Base-by-base conservation (phyloP, 176 grass and related monocot species). In the Avena insularis region DNA sequence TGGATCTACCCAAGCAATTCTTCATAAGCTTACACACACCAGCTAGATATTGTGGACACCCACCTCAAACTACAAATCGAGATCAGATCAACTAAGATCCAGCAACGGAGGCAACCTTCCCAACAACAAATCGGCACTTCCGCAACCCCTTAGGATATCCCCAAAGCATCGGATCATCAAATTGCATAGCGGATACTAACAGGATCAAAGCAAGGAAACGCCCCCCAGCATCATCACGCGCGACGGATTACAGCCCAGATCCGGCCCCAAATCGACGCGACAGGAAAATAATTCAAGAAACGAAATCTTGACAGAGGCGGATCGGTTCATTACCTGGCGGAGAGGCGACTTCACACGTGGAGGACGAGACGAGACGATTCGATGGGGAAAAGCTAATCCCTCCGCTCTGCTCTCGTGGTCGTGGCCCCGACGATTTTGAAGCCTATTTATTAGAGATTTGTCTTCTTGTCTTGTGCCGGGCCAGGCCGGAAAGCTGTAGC, bases 311-410 rank as follows among this genome's bases (percentile, higher is more conserved):
- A 23, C 5, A 4, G 82, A 50, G 82, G 61, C 19, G 29, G 58
- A 85, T 85, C 83, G 60, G 27, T n/a, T 1, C 15, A 75, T 38
- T 85, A 85, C 83, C 83, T 53, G 83, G 29, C 29, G 45, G 27
- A 25, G 59, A 75, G 83, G 59, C 31, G 72, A 77, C 71, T 63
- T 57, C 33, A 47, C 83, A 65, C 57, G 45, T 11, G 46, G 83
- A 35, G 23, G 82, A 60, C 16, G 82, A 16, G 82, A 55, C 4
- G 49, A 71, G 81, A 31, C 64, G 81, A 46, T 85, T 53, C 46
- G 73, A 58, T 67, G 73, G 73, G 73, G 59, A 54, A 78, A 85
- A 54, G 29, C 14, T 40, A 31, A 67, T 55, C 58, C 58, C 47
- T 85, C 27, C 45, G 8, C 80, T 82, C 19, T 66, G 23, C 56